Conservation (phyloP, 306 rosid genomes). For the Glycine latifolia region DNA sequence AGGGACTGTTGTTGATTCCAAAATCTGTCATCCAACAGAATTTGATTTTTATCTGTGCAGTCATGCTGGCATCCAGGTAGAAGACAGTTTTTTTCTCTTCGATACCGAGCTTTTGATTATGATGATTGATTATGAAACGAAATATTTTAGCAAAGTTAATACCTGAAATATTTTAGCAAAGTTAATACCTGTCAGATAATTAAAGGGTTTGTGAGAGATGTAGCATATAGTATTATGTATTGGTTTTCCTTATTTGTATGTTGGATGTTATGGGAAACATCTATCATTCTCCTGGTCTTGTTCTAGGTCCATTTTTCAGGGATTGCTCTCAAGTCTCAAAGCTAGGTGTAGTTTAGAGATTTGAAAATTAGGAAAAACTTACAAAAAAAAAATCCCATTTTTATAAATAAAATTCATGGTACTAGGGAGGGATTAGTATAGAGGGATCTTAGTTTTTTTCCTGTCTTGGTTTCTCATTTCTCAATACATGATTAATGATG, state of each 20-base stretch:
- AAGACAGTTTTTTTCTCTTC: background rate
- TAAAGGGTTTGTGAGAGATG: conserved; percentile 15
- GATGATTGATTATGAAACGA: conserved; percentile 1
- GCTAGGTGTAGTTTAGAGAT: no score
- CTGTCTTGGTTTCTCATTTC: background rate
- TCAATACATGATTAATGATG: background rate
- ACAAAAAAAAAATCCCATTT: no score
- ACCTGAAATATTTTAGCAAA: background rate
- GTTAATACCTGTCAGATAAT: conserved; percentile 4
- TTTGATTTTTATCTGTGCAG: conserved; percentile 95
- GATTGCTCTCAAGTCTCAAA: no score
- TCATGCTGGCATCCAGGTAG: conserved; percentile 95
- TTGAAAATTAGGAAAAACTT: no score
- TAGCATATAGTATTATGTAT: background rate
- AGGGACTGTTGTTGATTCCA: conserved; percentile 97
- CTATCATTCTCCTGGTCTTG: no score
- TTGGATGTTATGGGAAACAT: no score
- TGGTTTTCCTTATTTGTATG: background rate
- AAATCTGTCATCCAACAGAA: conserved; percentile 94
- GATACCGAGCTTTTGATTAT: background rate
- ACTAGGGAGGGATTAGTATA: no score
- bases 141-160: background rate
- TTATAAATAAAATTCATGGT: no score
- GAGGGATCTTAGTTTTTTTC: background rate
- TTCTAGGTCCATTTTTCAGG: no score